Percentiles rank a stretch among this genome's conserved stretches.
Conservation (phyloP, 2,329 filamentous ascomycete genomes). For the Ceratocystis cacaofunesta region DNA sequence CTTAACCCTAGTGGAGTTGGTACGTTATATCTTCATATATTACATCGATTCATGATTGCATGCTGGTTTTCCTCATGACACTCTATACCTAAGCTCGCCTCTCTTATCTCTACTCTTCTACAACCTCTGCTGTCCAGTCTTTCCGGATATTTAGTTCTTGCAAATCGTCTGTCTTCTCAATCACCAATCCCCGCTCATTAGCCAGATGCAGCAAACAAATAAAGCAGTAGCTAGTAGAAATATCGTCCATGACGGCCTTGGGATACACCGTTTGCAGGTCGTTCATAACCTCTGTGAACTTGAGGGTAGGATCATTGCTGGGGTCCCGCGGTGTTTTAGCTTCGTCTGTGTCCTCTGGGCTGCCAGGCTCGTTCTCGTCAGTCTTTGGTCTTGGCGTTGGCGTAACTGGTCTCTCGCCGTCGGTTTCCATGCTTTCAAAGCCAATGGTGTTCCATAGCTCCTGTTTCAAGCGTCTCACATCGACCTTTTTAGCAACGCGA, state of each 20-base stretch:
- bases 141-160: constrained; percentile 46
- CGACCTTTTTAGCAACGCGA: constrained; percentile 55
- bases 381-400: constrained; percentile 20
- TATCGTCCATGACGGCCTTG: constrained; percentile 74
- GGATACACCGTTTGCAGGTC: constrained; percentile 74
- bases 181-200: constrained; percentile 78
- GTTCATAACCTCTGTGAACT: constrained; percentile 88
- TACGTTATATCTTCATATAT: not conserved
- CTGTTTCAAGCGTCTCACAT: constrained; percentile 53
- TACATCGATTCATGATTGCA: not conserved
- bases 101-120: constrained; percentile 41
- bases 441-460: constrained; percentile 55
- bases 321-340: constrained; percentile 20
- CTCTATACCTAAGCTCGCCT: constrained; percentile 22
- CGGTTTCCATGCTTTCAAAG: constrained; percentile 35
- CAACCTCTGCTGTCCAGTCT: constrained; percentile 46
- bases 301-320: constrained; percentile 41
- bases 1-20: no score
- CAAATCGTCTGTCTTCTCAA: constrained; percentile 47
- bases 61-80: not conserved
- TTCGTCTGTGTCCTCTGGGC: constrained; percentile 17
- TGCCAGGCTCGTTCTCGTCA: not conserved
- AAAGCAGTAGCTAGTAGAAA: constrained; percentile 86
- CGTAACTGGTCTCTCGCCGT: constrained; percentile 20
- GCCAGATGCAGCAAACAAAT: constrained; percentile 84